Evolutionary conservation across 2,329 filamentous ascomycete species (phyloP).

Genomic region (Penicillium sp.): DNA sequence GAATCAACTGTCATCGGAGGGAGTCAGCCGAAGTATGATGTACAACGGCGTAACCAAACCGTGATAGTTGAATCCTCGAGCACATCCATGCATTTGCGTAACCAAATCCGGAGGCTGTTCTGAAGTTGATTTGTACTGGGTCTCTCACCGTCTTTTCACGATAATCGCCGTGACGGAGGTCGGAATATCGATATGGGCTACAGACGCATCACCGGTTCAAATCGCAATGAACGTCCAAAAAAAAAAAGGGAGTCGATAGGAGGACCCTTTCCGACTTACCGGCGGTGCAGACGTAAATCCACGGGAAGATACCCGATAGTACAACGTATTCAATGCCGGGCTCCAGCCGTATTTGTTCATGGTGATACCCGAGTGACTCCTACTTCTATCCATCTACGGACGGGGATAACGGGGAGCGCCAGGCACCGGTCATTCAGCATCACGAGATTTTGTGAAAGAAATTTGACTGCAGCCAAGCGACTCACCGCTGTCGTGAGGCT

Average conservation of each 20-base stretch:
- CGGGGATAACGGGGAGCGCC: conserved; percentile 5
- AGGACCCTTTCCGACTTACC: conserved; percentile 17
- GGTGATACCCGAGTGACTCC: neutral
- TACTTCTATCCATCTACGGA: neutral
- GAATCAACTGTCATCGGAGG: neutral
- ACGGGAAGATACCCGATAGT: conserved; percentile 14
- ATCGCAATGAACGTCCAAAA: conserved; percentile 20
- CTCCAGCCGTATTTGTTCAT: neutral
- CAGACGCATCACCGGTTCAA: conserved; percentile 19
- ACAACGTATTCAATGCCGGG: conserved; percentile 4
- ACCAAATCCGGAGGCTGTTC: neutral
- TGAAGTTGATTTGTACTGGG: conserved; percentile 15
- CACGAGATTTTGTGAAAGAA: conserved; percentile 1
- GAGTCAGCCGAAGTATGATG: neutral
- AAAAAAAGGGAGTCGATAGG: conserved; percentile 12
- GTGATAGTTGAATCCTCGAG: conserved; percentile 4
- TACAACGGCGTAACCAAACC: neutral
- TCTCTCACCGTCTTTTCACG: conserved; percentile 31
- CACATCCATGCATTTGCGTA: conserved; percentile 6
- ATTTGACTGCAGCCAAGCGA: conserved; percentile 26
- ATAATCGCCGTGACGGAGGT: conserved; percentile 16
- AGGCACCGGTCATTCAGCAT: neutral
- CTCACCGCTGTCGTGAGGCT: conserved; percentile 25
- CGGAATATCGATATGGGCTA: conserved; percentile 26
- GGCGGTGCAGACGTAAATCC: conserved; percentile 28